Base-by-base conservation (phyloP, 129 eudicot genomes). In the Artemisia argyi region DNA sequence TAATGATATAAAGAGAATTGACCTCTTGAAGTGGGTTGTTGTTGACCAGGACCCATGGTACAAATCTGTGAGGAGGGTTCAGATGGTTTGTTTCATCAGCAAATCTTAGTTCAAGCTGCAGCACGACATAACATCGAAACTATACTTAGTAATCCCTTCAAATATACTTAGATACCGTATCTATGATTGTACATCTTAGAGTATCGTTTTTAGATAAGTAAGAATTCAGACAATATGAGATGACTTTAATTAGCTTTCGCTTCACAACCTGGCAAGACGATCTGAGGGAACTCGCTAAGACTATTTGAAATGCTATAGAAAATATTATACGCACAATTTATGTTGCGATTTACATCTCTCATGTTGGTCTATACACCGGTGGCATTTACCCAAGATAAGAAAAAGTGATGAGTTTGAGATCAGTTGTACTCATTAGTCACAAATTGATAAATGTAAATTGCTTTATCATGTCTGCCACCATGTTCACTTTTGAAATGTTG, bases 31-130 rank as follows among this genome's bases (percentile, higher is more conserved):
- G 90, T 32, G 98, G 88, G 44, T 70, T 70, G 47, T 84, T 71
- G 68, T 93, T 85, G 28, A 93, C 98, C 32, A 93, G 61, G 54
- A 93, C 95, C 98, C 98, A 93, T 53, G 98, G 98, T 11, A 93
- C 98, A 79, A 83, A 93, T 85, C 80, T 64, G 1, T 32, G 68
- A 64, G 51, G 68, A 14, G 96, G 98, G 57, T 80, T 84, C n/a
- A 93, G 91, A 26, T 55, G 84, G 55, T 76, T 76, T 2, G 98
- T 89, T 73, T 93, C 96, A 20, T 84, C 78, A 11, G 92, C 96
- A 78, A 73, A 79, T 70, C 59, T 35, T 60, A 72, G 74, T 74
- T 85, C 96, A 80, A 93, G 84, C 98, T 93, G 92, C 86, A 80
- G 58, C 73, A 51, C 12, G 4, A 8, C 75, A 19, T 8, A 58